Conservation (phyloP, 169 alveolate genomes). For the Cryptosporidium viatorum region DNA sequence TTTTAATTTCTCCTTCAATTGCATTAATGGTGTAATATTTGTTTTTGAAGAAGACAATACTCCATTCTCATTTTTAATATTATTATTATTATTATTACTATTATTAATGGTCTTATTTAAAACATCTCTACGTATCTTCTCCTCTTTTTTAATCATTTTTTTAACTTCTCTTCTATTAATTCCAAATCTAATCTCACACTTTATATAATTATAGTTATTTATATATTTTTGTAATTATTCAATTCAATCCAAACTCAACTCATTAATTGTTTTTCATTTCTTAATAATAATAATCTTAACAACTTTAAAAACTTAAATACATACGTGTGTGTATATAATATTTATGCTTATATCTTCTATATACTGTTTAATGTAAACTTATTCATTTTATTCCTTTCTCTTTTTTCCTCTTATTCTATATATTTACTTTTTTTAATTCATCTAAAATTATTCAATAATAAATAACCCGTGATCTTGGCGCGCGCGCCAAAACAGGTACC, state of each 20-base stretch:
- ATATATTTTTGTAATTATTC: background rate
- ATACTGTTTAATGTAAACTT: background rate
- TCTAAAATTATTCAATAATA: background rate
- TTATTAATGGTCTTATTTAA: background rate
- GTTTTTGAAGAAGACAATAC: background rate
- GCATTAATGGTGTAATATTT: background rate
- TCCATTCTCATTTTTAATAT: background rate
- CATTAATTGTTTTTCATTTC: too few species aligned
- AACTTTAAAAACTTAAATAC: too few species aligned
- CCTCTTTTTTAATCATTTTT: constrained; percentile 1
- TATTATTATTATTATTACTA: background rate
- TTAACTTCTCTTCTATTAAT: background rate
- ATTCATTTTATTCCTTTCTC: background rate
- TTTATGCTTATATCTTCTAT: too few species aligned
- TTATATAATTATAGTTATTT: background rate
- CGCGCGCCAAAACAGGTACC: constrained; percentile 4
- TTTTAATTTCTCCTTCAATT: constrained; percentile 13
- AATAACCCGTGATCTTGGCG: constrained; percentile 1
- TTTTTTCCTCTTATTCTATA: background rate
- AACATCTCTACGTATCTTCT: background rate
- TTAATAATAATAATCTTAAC: background rate
- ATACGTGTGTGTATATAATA: too few species aligned
- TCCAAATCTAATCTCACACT: background rate
- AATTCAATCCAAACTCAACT: background rate
- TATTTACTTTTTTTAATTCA: background rate